These are phyloP conservation scores for Citrus cavaleriei DNA, from an alignment of 345 rosid genomes.

Conservation along the genomic window DNA sequence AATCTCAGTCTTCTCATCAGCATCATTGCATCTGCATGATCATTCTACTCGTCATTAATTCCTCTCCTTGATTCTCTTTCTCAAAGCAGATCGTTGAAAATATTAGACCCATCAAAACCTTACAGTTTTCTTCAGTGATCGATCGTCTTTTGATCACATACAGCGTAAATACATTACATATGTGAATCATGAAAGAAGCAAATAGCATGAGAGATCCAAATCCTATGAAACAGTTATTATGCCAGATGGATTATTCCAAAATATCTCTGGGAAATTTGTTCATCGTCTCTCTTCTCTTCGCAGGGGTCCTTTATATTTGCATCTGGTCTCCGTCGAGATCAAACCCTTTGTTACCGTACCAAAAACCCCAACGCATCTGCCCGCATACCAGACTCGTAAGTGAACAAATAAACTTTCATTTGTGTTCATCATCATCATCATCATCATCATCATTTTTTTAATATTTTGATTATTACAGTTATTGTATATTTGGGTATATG, in stretches of 20 bases:
- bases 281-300: constrained; percentile 27
- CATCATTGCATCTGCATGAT: neutral
- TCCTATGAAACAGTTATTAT: neutral
- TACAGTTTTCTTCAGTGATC: too few species aligned
- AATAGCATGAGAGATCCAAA: neutral
- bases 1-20: neutral
- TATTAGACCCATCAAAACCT: neutral
- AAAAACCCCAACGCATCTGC: neutral
- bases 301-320: constrained; percentile 34
- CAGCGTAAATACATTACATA: too few species aligned
- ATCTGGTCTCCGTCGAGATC: constrained; percentile 15
- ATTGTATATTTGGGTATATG: too few species aligned
- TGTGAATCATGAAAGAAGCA: too few species aligned
- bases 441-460: neutral
- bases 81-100: neutral
- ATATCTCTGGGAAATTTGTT: constrained; percentile 13
- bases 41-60: neutral
- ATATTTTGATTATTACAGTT: too few species aligned
- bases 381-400: constrained; percentile 24
- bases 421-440: neutral
- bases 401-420: neutral
- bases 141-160: too few species aligned
- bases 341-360: constrained; percentile 18
- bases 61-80: neutral
- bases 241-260: constrained; percentile 26